These are phyloP conservation scores for Westerdykella sp. DNA, from an alignment of 2,329 filamentous ascomycete genomes.

Conservation along the genomic window DNA sequence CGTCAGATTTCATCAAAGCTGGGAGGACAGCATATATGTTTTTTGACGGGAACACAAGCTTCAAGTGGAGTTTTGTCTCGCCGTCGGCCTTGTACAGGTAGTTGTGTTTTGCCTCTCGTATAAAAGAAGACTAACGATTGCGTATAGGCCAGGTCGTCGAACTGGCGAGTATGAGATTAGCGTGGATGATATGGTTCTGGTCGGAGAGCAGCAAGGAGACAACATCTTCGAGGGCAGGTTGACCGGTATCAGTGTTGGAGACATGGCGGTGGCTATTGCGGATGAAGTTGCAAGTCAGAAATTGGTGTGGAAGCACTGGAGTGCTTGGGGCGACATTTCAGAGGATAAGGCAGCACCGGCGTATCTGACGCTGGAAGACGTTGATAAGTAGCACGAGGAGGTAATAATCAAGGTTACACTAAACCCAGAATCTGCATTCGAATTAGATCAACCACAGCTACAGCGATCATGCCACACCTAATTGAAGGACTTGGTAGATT, in stretches of 20 bases:
- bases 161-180: conserved; percentile 30
- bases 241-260: conserved; percentile 28
- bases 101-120: too few relatives aligned
- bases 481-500: too few relatives aligned
- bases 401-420: neutral
- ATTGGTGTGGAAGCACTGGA: conserved; percentile 29
- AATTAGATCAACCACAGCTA: neutral
- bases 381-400: conserved; percentile 5
- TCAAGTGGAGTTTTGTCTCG: conserved; percentile 31
- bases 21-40: conserved; percentile 33
- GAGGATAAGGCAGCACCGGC: conserved; percentile 22
- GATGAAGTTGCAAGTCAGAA: conserved; percentile 28
- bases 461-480: too few relatives aligned
- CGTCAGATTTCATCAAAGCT: conserved; percentile 29
- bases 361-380: conserved; percentile 21
- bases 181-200: conserved; percentile 28
- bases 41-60: conserved; percentile 30
- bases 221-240: conserved; percentile 26
- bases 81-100: conserved; percentile 19
- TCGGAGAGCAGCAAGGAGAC: conserved; percentile 17
- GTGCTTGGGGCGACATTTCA: conserved; percentile 23
- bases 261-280: conserved; percentile 33
- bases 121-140: too few relatives aligned
- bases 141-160: conserved; percentile 27
- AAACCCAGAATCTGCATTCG: neutral